Evolutionary conservation across 164 flowering plant genomes (phyloP), one percentile per base, ranked within the genome.

Genomic region (Santalum album): DNA sequence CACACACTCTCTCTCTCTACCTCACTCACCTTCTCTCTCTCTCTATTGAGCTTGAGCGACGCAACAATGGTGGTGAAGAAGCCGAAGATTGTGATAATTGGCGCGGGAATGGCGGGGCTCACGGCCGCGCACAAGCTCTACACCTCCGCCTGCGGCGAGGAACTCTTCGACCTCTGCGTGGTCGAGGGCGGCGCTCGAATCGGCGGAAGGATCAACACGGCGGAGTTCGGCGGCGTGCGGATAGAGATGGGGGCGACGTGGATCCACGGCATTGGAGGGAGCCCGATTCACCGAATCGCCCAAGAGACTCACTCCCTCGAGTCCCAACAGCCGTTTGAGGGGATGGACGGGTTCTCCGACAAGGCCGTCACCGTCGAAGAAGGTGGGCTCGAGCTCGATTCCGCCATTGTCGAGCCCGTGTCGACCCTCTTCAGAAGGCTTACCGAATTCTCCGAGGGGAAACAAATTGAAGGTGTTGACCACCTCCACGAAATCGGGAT

Each of bases 161-260:
- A 80, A 6, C 49, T 70, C 50, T 77, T 90, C 25, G 91, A 87
- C 58, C 75, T 90, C 12, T 63, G 64, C 27, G 79, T 92, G 0
- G 84, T 92, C 1, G 98, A 92, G 58, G 98, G 86, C 14, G 90
- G 95, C 14, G 36, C 59, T 2, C 78, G 98, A 54, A 83, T 92
- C 54, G 98, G 98, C 19, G 98, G 98, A 9, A 70, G 98, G 61
- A 82, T 92, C 56, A 77, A 69, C 68, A 81, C 86, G 20, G 63
- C 81, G 0, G 84, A 81, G 68, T 84, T 88, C 25, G 71, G 76
- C 6, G 96, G 91, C 6, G 86, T 83, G 64, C 55, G 74, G 48
- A 67, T 92, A 32, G 98, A 92, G 78, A 72, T 84, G 77, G 98
- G 98, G 22, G 98, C 98, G 6, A 89, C 98, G 1, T 92, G 96